Evolutionary conservation across 148 eudicot species (phyloP).

Genomic region (Nepenthes gracilis): DNA sequence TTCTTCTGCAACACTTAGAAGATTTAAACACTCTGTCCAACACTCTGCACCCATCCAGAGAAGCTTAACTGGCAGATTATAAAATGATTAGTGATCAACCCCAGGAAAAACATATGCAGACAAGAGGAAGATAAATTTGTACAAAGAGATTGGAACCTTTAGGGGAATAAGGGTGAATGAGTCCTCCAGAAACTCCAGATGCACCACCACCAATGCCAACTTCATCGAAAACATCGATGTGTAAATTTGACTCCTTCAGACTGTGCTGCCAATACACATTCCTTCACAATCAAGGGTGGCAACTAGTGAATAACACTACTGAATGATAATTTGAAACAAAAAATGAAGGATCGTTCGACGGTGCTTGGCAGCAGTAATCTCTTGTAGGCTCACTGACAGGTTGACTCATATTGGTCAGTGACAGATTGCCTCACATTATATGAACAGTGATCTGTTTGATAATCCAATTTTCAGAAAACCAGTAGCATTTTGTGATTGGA

Average conservation of each 20-base stretch:
- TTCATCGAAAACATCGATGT: slow-evolving; percentile 79
- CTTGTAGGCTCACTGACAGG: too few relatives aligned
- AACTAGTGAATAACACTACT: background rate
- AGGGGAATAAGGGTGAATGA: slow-evolving; percentile 93
- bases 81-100: slow-evolving; percentile 9
- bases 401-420: too few relatives aligned
- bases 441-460: too few relatives aligned
- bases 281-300: background rate
- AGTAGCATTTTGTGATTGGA: too few relatives aligned
- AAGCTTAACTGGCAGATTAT: slow-evolving; percentile 60
- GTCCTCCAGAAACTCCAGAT: slow-evolving; percentile 97
- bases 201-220: slow-evolving; percentile 95
- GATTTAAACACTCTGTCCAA: slow-evolving; percentile 84
- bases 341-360: too few relatives aligned
- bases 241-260: slow-evolving; percentile 39
- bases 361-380: too few relatives aligned
- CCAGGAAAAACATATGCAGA: background rate
- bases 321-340: too few relatives aligned
- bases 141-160: slow-evolving; percentile 37
- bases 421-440: too few relatives aligned
- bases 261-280: slow-evolving; percentile 44
- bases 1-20: slow-evolving; percentile 64
- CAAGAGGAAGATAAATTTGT: background rate
- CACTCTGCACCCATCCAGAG: slow-evolving; percentile 79
- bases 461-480: too few relatives aligned